These are phyloP conservation scores for Lippia alba DNA, from an alignment of 305 asterid genomes.

Conservation along the genomic window DNA sequence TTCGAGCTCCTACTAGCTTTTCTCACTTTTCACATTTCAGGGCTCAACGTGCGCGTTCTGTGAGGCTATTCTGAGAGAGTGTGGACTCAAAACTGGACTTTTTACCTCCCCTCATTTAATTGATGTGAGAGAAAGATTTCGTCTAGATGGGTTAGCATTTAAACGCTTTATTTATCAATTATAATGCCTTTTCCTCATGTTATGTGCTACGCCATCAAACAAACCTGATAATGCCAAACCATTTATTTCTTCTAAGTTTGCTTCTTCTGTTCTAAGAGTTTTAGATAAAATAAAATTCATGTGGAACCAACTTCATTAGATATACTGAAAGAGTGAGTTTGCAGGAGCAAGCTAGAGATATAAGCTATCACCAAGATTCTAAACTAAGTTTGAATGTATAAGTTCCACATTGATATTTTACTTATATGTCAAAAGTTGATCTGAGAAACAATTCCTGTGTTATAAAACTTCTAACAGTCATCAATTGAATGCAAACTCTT, in stretches of 20 bases:
- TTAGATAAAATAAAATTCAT: too few species aligned
- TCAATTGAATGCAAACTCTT: neutral
- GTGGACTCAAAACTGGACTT: conserved; percentile 88
- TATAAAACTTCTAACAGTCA: neutral
- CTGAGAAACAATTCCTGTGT: neutral
- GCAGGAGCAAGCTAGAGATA: neutral
- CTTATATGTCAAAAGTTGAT: neutral
- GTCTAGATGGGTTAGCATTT: conserved; percentile 73
- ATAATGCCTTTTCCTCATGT: conserved; percentile 3
- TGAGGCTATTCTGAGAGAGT: conserved; percentile 82
- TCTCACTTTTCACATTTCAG: conserved; percentile 49
- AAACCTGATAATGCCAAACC: too few species aligned
- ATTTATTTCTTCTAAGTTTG: too few species aligned
- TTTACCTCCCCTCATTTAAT: conserved; percentile 94
- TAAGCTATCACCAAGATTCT: neutral
- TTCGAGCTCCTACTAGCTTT: neutral
- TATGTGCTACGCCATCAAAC: too few species aligned
- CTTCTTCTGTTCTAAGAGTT: too few species aligned
- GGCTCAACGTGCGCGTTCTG: conserved; percentile 89
- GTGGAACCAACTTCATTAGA: neutral
- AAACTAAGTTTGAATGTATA: neutral
- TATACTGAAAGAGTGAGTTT: neutral
- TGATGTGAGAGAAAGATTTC: conserved; percentile 95
- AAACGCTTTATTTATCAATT: conserved; percentile 32
- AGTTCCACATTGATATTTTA: neutral